A percentile compares a stretch with the other conserved stretches of the same genome.
phyloP scores from a whole-genome alignment of 139 green algal genomes.

The Eudorina sp. region DNA sequence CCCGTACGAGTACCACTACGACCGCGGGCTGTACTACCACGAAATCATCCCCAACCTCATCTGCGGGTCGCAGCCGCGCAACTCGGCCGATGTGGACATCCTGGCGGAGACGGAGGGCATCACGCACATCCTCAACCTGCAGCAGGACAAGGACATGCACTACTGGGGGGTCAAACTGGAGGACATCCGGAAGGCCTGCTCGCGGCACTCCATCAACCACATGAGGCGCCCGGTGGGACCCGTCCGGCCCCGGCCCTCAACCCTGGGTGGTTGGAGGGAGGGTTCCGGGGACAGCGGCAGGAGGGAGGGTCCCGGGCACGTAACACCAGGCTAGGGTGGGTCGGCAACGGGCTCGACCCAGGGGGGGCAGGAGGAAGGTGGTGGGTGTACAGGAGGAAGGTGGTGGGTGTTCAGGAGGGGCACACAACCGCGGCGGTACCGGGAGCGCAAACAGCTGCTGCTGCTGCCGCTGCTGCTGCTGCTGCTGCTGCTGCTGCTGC shows the following conservation, averaged over 20 bases:
- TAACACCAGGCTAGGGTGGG: no score
- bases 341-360: no score
- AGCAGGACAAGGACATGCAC: constrained; percentile 68
- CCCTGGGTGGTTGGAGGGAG: background rate
- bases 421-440: no score
- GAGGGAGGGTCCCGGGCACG: no score
- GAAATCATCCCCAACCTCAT: constrained; percentile 71
- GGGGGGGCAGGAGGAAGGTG: no score
- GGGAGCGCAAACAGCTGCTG: no score
- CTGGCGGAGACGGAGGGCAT: constrained; percentile 49
- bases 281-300: background rate
- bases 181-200: constrained; percentile 49
- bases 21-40: constrained; percentile 81
- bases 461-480: no score
- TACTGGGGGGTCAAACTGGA: constrained; percentile 77
- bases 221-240: constrained; percentile 70
- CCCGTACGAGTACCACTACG: constrained; percentile 74
- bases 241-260: no score
- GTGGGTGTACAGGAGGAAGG: no score
- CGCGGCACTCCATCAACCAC: constrained; percentile 66
- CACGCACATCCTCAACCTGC: constrained; percentile 37
- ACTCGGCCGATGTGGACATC: constrained; percentile 65
- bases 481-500: no score
- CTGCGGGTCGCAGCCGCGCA: constrained; percentile 62
- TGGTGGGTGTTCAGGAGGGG: no score